Base-by-base conservation (phyloP, 371 early-diverging fungal genomes). In the Nematocida ironsii region DNA sequence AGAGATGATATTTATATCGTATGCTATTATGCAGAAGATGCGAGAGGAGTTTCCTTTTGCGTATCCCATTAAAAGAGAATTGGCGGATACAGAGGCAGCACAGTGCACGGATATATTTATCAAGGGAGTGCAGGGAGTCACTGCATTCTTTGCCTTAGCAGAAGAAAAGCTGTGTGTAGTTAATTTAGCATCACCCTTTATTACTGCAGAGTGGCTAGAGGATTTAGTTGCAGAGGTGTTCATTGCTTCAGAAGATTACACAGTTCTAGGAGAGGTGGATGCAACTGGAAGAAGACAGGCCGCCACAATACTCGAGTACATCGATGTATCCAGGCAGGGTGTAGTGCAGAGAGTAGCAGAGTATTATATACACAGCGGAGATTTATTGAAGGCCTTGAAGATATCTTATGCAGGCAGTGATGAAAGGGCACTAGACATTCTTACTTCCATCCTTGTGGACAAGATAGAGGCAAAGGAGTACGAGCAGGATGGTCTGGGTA, bases 181-280 rank as follows among this genome's bases (percentile, higher is more conserved):
- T 0, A 50, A 78, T 11, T 9, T 70, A 33, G 69, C 56, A 20
- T 9, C 61, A 1, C 61, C 80, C 2, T 78, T 78, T 60, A 61
- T 78, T 45, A 23, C 71, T 7, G n/a, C 18, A 5, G 80, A 78
- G n/a, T 78, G 80, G 80, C 18, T 67, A 16, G 70, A 78, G 50
- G 80, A 78, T 45, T 47, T 78, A 16, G 80, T 61, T 18, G 57
- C 80, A 45, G 80, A 78, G 69, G 80, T 78, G 40, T 78, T 78
- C 45, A 78, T 78, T 39, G 9, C 80, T 18, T 58, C 80, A 40
- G 80, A 78, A 40, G 58, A 78, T 50, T 78, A 67, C 40, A 13
- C 45, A 13, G 57, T 78, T 16, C 80, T 78, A 13, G 80, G 80
- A 25, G n/a, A n/a, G 52, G 54, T 78, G 1, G 70, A 78, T 47